These are phyloP conservation scores for Galerina marginata DNA, from an alignment of 768 basidiomycete genomes.

Conservation along the genomic window DNA sequence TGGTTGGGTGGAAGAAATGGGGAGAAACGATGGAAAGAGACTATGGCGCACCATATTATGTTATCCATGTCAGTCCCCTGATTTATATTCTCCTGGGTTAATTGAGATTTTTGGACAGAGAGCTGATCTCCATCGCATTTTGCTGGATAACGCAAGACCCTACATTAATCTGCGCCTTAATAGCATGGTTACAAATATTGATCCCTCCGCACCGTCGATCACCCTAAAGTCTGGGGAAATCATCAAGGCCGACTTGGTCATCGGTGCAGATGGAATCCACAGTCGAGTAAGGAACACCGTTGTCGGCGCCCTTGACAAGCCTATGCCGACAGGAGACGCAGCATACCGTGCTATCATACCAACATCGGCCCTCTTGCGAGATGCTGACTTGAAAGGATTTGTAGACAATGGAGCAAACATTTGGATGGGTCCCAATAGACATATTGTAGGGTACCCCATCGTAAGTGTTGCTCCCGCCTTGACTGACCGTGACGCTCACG, in stretches of 20 bases:
- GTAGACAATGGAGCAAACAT: constrained; percentile 59
- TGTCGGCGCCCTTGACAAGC: constrained; percentile 49
- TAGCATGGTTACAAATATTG: constrained; percentile 38
- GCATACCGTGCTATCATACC: constrained; percentile 63
- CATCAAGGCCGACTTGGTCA: constrained; percentile 44
- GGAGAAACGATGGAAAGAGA: constrained; percentile 34
- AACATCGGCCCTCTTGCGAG: constrained; percentile 48
- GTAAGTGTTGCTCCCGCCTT: constrained; percentile 22
- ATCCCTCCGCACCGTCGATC: constrained; percentile 34
- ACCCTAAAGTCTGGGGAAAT: constrained; percentile 49
- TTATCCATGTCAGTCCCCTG: constrained; percentile 36
- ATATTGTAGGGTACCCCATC: constrained; percentile 40
- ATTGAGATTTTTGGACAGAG: constrained; percentile 38
- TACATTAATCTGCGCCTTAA: constrained; percentile 43
- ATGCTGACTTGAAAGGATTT: constrained; percentile 56
- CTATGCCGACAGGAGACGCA: constrained; percentile 64
- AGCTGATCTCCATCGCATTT: constrained; percentile 52
- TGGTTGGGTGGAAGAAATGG: constrained; percentile 36
- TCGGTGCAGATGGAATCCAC: constrained; percentile 56
- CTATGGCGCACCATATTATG: constrained; percentile 40
- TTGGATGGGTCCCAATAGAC: constrained; percentile 59
- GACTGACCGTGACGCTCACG: background rate
- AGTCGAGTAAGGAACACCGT: constrained; percentile 53
- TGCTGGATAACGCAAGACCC: constrained; percentile 41
- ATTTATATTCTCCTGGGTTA: constrained; percentile 20